Evolutionary conservation across 1,284 basidiomycete species (phyloP), one percentile per base, ranked within the genome.

Genomic region (Fistulinella cinereoalba): DNA sequence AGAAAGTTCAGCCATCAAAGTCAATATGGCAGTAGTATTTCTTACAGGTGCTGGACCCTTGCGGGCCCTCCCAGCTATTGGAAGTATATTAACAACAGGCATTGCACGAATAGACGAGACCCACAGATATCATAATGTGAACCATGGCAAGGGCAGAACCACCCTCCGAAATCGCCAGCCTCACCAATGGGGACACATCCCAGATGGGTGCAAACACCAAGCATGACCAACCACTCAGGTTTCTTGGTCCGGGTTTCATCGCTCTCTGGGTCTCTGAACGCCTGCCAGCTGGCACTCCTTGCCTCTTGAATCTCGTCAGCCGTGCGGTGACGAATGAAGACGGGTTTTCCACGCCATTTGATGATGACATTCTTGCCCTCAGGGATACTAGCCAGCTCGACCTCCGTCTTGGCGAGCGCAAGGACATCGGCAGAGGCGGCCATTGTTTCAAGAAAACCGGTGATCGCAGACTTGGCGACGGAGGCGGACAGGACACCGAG

Each of bases 281-380:
- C 62, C 77, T 91, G 91, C 83, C 95, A 83, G 71, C 97, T 86
- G 47, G 83, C 76, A 43, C 70, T 62, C 71, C 92, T 87, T 49
- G 97, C 97, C 76, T 99, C 97, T 55, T 93, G 83, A 60, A 99
- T 93, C 78, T 99, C 97, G 47, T 79, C 80, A 49, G 79, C 67
- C 22, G 97, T 99, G 63, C 97, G 85, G 78, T 99, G 96, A 60
- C 97, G 86, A 69, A 99, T 92, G 77, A 99, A 99, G 50, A 99
- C 96, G 57, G 97, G 97, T 81, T 99, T 99, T 69, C 96, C 97
- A 68, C 96, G 91, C 97, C 97, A 99, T 76, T 97, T 97, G 76
- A 97, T 92, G 70, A 97, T 87, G 60, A 92, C 90, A 68, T 93
- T 94, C 83, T 96, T 95, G 72, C 97, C 97, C 79, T 97, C 92